Conservation (phyloP, 305 asterid genomes). For the Solanum hybrid region DNA sequence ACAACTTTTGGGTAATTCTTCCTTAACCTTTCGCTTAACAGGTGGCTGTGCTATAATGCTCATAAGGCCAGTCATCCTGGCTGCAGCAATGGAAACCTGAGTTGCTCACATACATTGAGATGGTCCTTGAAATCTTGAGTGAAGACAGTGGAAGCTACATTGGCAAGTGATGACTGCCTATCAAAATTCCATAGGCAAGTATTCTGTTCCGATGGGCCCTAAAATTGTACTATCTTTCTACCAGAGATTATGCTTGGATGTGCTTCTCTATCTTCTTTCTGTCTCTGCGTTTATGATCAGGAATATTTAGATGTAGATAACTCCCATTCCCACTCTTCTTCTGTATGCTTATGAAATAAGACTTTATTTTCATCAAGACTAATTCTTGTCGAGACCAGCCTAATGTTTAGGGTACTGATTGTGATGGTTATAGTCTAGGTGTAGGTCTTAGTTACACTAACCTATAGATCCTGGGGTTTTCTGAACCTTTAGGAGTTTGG, state of each 20-base stretch:
- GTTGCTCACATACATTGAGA: slow-evolving; percentile 9
- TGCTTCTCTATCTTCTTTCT: slow-evolving; percentile 4
- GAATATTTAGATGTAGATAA: neutral
- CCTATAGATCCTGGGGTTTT: neutral
- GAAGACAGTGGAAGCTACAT: slow-evolving; percentile 14
- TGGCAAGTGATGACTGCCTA: slow-evolving; percentile 16
- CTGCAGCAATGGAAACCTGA: slow-evolving; percentile 3
- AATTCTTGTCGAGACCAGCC: neutral
- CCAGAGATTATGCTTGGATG: neutral
- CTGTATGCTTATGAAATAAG: neutral
- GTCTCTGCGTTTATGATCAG: neutral
- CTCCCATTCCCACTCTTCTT: neutral
- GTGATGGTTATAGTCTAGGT: neutral
- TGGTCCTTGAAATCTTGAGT: slow-evolving; percentile 15
- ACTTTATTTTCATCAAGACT: neutral
- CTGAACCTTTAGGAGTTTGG: neutral
- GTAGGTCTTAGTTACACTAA: neutral
- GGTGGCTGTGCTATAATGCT: slow-evolving; percentile 11
- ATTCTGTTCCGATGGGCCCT: slow-evolving; percentile 11
- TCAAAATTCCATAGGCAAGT: slow-evolving; percentile 35
- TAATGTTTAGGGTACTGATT: neutral
- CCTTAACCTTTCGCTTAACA: neutral
- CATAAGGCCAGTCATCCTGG: slow-evolving; percentile 13
- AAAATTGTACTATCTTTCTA: neutral
- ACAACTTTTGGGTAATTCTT: neutral